These are phyloP conservation scores for Paramecium sexaurelia DNA, from an alignment of 73 alveolate genomes.

Conservation along the genomic window DNA sequence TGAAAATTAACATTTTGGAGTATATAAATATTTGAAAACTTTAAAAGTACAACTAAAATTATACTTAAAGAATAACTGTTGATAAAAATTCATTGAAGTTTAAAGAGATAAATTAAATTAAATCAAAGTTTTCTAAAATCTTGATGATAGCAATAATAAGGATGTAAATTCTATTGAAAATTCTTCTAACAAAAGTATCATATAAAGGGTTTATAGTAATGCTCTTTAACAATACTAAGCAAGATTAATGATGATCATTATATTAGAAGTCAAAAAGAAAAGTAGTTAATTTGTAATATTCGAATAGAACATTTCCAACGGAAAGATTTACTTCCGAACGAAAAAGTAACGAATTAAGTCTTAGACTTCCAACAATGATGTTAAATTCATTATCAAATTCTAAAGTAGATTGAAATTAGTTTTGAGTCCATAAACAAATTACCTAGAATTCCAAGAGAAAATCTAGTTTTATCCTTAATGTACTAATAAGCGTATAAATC, in stretches of 20 bases:
- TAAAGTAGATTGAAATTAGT: not conserved
- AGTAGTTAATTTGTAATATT: not conserved
- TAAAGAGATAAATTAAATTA: not conserved
- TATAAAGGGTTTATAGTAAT: constrained; percentile 1
- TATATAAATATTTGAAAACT: not conserved
- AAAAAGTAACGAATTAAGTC: not conserved
- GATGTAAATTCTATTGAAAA: not conserved
- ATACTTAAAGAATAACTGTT: not conserved
- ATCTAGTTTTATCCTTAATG: constrained; percentile 12
- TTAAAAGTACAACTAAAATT: not conserved
- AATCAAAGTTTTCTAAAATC: not conserved
- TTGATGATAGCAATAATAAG: not conserved
- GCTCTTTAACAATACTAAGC: constrained; percentile 15
- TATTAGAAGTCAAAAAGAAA: not conserved
- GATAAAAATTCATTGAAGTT: not conserved
- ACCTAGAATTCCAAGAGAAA: constrained; percentile 30
- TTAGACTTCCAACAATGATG: not conserved
- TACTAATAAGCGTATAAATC: constrained; percentile 32
- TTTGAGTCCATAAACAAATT: not conserved
- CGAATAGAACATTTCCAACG: not conserved
- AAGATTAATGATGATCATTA: not conserved
- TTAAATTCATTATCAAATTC: not conserved
- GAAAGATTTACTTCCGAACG: not conserved
- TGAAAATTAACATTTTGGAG: constrained; percentile 20
- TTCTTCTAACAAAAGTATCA: not conserved